Evolutionary conservation across 805 yeast species (phyloP).

Genomic region (Yarrowia keelungensis): DNA sequence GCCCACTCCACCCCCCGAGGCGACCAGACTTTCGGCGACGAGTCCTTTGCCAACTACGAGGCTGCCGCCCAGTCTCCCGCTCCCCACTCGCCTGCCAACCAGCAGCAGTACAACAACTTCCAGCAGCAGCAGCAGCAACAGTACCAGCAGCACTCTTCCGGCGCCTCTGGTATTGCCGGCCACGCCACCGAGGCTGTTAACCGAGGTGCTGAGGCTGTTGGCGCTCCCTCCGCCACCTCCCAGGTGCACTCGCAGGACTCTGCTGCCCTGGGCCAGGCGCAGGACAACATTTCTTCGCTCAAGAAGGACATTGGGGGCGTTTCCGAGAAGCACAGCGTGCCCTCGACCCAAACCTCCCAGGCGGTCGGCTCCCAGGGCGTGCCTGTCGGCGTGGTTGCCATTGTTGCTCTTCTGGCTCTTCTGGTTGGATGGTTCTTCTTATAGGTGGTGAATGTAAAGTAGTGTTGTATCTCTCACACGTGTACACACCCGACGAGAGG

Average conservation of each 20-base stretch:
- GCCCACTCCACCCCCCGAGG: slow-evolving; percentile 32
- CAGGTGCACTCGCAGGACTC: slow-evolving; percentile 36
- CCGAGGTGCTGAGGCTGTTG: slow-evolving; percentile 12
- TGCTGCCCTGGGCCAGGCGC: slow-evolving; percentile 36
- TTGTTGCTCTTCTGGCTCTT: slow-evolving; percentile 62
- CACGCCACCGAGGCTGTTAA: slow-evolving; percentile 23
- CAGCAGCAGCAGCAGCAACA: slow-evolving; percentile 41
- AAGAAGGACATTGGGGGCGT: slow-evolving; percentile 40
- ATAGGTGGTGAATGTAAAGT: slow-evolving; percentile 48
- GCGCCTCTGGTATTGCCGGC: background rate
- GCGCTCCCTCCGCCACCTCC: slow-evolving; percentile 16
- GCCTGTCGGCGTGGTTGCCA: slow-evolving; percentile 61
- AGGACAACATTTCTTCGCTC: slow-evolving; percentile 40
- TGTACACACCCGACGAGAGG: too few relatives aligned
- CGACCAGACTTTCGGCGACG: slow-evolving; percentile 40
- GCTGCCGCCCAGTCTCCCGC: slow-evolving; percentile 46
- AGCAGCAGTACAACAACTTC: slow-evolving; percentile 39
- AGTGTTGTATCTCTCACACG: slow-evolving; percentile 7
- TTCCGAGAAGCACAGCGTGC: slow-evolving; percentile 50
- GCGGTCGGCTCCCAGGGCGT: slow-evolving; percentile 51
- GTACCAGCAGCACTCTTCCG: slow-evolving; percentile 13
- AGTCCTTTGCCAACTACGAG: slow-evolving; percentile 40
- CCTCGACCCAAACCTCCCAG: slow-evolving; percentile 55
- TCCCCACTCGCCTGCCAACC: slow-evolving; percentile 41
- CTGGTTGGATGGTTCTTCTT: slow-evolving; percentile 76